Conservation (phyloP, 73 alveolate genomes). For the Paramecium bursaria region DNA sequence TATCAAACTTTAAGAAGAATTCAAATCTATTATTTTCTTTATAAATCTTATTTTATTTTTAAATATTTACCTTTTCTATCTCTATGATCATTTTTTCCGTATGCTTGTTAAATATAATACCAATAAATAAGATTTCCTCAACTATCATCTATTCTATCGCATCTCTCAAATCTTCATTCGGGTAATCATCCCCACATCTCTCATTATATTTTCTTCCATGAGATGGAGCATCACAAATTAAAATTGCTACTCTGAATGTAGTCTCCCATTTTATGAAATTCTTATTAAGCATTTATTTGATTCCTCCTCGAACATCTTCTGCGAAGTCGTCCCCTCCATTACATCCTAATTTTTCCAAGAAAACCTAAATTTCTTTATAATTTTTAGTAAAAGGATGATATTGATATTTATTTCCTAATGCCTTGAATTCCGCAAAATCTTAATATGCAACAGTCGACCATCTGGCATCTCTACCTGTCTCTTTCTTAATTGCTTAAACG, state of each 20-base stretch:
- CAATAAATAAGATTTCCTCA: constrained; percentile 1
- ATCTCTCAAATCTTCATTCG: constrained; percentile 1
- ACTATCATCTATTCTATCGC: background rate
- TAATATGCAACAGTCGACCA: constrained; percentile 6
- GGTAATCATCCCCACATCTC: background rate
- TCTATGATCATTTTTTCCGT: background rate
- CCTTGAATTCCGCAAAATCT: background rate
- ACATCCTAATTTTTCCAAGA: background rate
- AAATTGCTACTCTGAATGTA: background rate
- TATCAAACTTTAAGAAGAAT: background rate
- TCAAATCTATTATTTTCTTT: background rate
- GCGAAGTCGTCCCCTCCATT: background rate
- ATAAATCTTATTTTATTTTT: too few relatives aligned
- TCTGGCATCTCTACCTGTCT: constrained; percentile 8
- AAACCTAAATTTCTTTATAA: background rate
- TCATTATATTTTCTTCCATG: constrained; percentile 41
- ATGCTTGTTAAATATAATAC: background rate
- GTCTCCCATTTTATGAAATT: constrained; percentile 15
- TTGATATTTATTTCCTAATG: background rate
- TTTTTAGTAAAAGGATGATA: constrained; percentile 14
- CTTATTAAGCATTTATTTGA: background rate
- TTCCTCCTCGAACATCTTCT: constrained; percentile 54
- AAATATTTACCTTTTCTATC: too few relatives aligned
- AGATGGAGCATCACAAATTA: constrained; percentile 38
- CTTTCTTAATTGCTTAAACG: background rate